phyloP scores from a whole-genome alignment of 2,329 filamentous ascomycete species.

The Ceratocystis ficicola region DNA sequence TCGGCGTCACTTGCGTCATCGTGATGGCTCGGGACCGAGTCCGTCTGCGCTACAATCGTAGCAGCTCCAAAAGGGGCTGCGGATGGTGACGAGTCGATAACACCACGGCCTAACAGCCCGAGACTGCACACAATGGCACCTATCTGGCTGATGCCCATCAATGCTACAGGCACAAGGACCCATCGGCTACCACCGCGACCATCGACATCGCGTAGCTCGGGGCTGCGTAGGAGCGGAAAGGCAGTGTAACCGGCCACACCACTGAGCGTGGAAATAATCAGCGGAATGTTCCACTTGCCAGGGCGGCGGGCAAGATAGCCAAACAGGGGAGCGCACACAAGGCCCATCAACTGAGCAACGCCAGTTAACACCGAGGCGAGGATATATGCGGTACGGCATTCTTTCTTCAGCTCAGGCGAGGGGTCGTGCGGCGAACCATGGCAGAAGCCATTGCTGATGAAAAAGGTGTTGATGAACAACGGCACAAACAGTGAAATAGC shows the following conservation, averaged over 20 bases:
- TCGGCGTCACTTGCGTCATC: slow-evolving; percentile 32
- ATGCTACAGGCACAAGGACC: slow-evolving; percentile 63
- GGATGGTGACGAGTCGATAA: slow-evolving; percentile 36
- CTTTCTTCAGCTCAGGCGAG: slow-evolving; percentile 64
- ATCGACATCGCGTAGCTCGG: slow-evolving; percentile 54
- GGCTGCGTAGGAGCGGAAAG: slow-evolving; percentile 65
- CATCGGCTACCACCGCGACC: slow-evolving; percentile 54
- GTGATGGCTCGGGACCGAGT: slow-evolving; percentile 28
- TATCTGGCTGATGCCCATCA: slow-evolving; percentile 88
- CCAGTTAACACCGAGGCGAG: slow-evolving; percentile 79
- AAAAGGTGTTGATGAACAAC: slow-evolving; percentile 83
- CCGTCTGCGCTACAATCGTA: slow-evolving; percentile 13
- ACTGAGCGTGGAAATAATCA: slow-evolving; percentile 57
- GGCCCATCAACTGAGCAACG: slow-evolving; percentile 72
- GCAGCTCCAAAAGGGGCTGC: background rate
- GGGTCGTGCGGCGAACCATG: slow-evolving; percentile 51
- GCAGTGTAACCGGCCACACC: slow-evolving; percentile 67
- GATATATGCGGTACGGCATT: slow-evolving; percentile 77
- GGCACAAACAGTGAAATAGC: slow-evolving; percentile 93
- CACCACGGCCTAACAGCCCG: slow-evolving; percentile 71
- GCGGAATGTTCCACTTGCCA: slow-evolving; percentile 55
- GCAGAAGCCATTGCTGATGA: slow-evolving; percentile 70
- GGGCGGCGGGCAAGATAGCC: slow-evolving; percentile 69
- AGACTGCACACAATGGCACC: slow-evolving; percentile 92
- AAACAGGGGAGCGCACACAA: slow-evolving; percentile 75